Conservation (phyloP, 2,329 filamentous ascomycete genomes). For the Penicillium sp. region DNA sequence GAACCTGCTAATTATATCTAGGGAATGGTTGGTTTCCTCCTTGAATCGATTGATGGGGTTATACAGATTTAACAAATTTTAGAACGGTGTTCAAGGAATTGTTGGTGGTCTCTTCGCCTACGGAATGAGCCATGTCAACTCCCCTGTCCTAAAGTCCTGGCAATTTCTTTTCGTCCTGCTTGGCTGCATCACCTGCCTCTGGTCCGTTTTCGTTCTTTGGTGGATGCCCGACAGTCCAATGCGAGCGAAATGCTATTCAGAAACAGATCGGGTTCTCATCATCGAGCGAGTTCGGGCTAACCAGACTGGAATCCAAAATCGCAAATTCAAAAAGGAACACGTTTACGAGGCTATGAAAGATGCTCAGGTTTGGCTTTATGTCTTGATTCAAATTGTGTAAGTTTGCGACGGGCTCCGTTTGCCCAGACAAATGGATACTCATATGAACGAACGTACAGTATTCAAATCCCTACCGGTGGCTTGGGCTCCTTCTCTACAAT, state of each 20-base stretch:
- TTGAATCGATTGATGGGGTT: neutral
- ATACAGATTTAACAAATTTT: neutral
- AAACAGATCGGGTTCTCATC: conserved; percentile 4
- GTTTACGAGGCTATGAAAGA: conserved; percentile 3
- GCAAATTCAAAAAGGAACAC: conserved; percentile 7
- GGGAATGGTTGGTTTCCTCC: conserved; percentile 8
- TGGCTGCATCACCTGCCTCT: conserved; percentile 2
- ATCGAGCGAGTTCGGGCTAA: conserved; percentile 5
- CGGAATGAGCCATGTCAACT: conserved; percentile 35
- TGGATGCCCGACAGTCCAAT: conserved; percentile 8
- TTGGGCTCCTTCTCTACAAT: conserved; percentile 8
- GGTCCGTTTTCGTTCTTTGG: conserved; percentile 5
- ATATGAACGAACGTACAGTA: too few relatives aligned
- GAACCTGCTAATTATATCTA: neutral
- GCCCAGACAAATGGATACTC: too few relatives aligned
- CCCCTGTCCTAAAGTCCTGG: conserved; percentile 6
- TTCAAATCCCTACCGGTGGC: conserved; percentile 7
- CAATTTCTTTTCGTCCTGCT: conserved; percentile 4
- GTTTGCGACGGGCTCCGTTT: too few relatives aligned
- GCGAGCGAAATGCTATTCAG: conserved; percentile 1
- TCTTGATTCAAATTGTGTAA: conserved; percentile 5
- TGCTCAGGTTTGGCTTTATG: conserved; percentile 3
- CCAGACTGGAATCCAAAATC: conserved; percentile 6
- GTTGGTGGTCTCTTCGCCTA: conserved; percentile 48
- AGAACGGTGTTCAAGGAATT: conserved; percentile 33